phyloP scores from a whole-genome alignment of 371 early-diverging fungal genomes.

The Circinella minor region DNA sequence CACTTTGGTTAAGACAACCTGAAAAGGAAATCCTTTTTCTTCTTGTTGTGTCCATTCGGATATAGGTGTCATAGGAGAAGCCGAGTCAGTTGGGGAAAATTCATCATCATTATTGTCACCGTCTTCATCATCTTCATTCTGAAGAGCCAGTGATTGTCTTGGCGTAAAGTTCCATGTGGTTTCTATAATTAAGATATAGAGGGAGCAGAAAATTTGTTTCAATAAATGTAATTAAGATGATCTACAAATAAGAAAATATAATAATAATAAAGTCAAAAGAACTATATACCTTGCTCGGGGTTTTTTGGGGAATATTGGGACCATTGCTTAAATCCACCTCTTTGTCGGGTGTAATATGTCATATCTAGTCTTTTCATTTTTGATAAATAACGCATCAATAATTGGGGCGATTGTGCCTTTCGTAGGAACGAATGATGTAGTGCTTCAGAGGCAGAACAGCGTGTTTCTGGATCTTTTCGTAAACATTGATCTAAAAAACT shows the following conservation, averaged over 20 bases:
- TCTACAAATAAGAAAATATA: background rate
- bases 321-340: background rate
- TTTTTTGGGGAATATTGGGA: background rate
- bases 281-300: background rate
- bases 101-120: background rate
- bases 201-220: background rate
- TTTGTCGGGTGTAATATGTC: background rate
- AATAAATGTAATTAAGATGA: background rate
- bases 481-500: constrained; percentile 50
- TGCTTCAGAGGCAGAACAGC: constrained; percentile 71
- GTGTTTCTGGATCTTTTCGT: constrained; percentile 66
- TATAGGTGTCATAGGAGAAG: constrained; percentile 8
- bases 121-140: background rate
- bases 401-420: constrained; percentile 27
- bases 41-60: constrained; percentile 8
- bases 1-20: constrained; percentile 21
- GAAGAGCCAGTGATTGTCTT: constrained; percentile 6
- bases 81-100: constrained; percentile 7
- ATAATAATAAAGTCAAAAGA: background rate
- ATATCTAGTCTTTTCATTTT: background rate
- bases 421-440: constrained; percentile 67
- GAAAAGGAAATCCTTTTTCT: constrained; percentile 4
- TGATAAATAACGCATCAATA: constrained; percentile 4
- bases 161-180: constrained; percentile 17
- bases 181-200: background rate